These are phyloP conservation scores for Eucalyptus erythrocorys DNA, from an alignment of 345 rosid genomes.

Conservation along the genomic window DNA sequence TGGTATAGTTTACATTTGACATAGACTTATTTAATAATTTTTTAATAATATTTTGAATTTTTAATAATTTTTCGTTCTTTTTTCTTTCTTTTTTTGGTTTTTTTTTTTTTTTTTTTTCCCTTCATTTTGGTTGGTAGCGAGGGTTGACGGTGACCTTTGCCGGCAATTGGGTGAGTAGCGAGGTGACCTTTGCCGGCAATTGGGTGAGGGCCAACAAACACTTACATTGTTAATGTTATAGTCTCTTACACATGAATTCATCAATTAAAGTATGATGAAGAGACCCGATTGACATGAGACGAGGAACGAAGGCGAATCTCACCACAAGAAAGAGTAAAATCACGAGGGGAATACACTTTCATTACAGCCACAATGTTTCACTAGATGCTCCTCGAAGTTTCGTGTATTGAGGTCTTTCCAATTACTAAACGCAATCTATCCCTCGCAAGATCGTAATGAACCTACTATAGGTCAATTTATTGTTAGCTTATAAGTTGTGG, in stretches of 20 bases:
- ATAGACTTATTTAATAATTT: too few species aligned
- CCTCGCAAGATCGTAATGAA: too few species aligned
- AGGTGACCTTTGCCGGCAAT: accelerated
- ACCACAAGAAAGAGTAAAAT: neutral
- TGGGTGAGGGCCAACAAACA: neutral
- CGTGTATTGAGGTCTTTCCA: neutral
- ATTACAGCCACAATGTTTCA: neutral
- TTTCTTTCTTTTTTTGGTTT: accelerated
- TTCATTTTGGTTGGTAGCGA: too few species aligned
- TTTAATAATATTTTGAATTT: accelerated
- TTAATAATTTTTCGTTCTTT: too few species aligned
- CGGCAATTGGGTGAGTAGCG: accelerated
- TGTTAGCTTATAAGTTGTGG: neutral
- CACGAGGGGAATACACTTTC: neutral
- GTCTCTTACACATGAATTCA: neutral
- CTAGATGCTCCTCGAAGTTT: neutral
- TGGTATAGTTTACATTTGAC: accelerated
- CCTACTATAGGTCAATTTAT: neutral
- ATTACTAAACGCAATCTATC: neutral
- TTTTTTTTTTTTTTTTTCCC: too few species aligned
- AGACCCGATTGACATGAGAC: neutral
- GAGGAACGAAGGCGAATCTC: accelerated
- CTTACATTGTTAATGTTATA: too few species aligned
- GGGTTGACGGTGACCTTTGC: too few species aligned
- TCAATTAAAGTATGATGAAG: neutral